Conservation (phyloP, 768 basidiomycete genomes). For the Auricularia auricula-judae region DNA sequence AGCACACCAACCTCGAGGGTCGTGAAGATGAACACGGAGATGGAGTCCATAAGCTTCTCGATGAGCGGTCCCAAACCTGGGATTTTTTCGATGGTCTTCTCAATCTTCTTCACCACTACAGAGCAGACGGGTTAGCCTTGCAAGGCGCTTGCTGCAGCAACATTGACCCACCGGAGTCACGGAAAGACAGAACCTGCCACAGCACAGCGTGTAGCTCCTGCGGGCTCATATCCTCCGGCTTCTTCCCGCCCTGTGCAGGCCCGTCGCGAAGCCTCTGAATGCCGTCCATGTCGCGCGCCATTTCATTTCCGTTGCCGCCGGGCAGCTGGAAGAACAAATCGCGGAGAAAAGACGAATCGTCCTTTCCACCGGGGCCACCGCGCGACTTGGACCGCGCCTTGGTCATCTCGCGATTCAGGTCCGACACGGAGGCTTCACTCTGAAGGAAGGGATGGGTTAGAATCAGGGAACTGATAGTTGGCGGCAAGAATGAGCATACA, state of each 20-base stretch:
- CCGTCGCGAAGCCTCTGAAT: slow-evolving; percentile 59
- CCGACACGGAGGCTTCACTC: slow-evolving; percentile 68
- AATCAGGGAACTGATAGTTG: not conserved
- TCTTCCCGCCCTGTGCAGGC: slow-evolving; percentile 42
- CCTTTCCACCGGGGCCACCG: slow-evolving; percentile 19
- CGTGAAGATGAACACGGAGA: slow-evolving; percentile 73
- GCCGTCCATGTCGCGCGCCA: slow-evolving; percentile 64
- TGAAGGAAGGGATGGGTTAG: not conserved
- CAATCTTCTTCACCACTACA: slow-evolving; percentile 66
- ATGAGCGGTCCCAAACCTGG: slow-evolving; percentile 66
- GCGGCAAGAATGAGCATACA: slow-evolving; percentile 28
- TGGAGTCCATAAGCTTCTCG: slow-evolving; percentile 68
- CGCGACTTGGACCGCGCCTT: slow-evolving; percentile 50
- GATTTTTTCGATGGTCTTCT: slow-evolving; percentile 71
- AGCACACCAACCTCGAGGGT: slow-evolving; percentile 58
- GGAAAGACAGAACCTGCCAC: slow-evolving; percentile 79
- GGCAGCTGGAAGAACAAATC: slow-evolving; percentile 53
- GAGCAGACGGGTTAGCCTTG: not conserved
- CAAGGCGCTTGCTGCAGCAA: not conserved
- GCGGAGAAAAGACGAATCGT: slow-evolving; percentile 31
- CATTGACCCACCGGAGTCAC: slow-evolving; percentile 51
- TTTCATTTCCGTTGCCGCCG: slow-evolving; percentile 45
- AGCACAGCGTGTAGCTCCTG: slow-evolving; percentile 76
- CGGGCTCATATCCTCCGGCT: slow-evolving; percentile 74
- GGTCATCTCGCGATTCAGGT: slow-evolving; percentile 70